Conservation (phyloP, 169 alveolate species). For the Amoebophrya sp. region DNA sequence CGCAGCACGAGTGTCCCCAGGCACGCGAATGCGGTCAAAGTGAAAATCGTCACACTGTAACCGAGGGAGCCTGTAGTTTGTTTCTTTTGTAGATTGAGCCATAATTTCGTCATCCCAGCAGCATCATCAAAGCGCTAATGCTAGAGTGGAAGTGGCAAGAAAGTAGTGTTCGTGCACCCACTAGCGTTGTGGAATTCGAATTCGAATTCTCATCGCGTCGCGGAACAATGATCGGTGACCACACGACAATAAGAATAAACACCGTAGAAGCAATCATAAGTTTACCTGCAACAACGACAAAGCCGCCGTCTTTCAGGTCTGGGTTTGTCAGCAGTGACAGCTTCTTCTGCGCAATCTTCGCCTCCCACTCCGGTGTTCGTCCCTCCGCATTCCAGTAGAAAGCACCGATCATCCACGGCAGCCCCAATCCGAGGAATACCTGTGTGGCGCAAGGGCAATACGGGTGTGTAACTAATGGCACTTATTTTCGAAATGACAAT, state of each 20-base stretch:
- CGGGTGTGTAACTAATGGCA: too few relatives aligned
- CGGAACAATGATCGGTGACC: too few relatives aligned
- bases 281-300: constrained; percentile 41
- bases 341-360: neutral
- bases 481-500: too few relatives aligned
- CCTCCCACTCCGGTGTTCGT: constrained; percentile 30
- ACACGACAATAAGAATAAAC: too few relatives aligned
- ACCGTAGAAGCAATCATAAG: too few relatives aligned
- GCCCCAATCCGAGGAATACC: constrained; percentile 53
- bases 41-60: constrained; percentile 34
- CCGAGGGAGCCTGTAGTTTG: constrained; percentile 27
- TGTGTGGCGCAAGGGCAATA: too few relatives aligned
- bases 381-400: constrained; percentile 37
- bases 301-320: constrained; percentile 27
- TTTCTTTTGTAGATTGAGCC: too few relatives aligned
- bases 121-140: too few relatives aligned
- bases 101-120: too few relatives aligned
- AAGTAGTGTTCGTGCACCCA: too few relatives aligned
- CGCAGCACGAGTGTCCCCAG: constrained; percentile 37
- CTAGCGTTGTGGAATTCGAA: neutral
- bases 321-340: neutral
- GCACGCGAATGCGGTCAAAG: constrained; percentile 35
- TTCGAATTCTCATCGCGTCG: neutral
- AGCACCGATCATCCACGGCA: constrained; percentile 55
- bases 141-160: too few relatives aligned